Base-by-base conservation (phyloP, 2,329 filamentous ascomycete species). In the Fusarium transvaalense region DNA sequence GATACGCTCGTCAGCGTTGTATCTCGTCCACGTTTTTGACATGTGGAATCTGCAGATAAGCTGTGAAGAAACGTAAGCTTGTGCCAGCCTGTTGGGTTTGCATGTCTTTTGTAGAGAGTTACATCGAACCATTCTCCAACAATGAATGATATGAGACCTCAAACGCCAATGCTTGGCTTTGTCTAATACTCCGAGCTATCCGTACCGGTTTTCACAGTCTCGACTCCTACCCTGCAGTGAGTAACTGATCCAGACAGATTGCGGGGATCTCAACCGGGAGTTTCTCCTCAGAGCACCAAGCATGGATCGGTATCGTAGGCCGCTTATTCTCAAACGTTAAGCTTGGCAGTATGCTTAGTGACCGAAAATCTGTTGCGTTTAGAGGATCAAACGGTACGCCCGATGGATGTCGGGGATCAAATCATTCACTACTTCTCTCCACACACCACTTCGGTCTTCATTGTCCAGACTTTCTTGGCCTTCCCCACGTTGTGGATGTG, bases 371-470 rank as follows among this genome's bases (percentile, higher is more conserved):
- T 42, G 10, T 19, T 27, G 10, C 25, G 27, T 19, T 37, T 32
- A 27, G 17, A 27, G 23, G 29, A 42, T 27, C 25, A 27, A 31
- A 32, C 21, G 15, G 31, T 19, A 64, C 29, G 23, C 29, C 63
- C 58, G 47, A 58, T 34, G 19, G 19, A 14, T 23, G 47, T 48
- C 53, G 53, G 52, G 34, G 5, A 47, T 32, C 23, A 15, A 43
- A 17, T 19, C 14, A 10, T 13, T 17, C 13, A 31, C 12, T 25
- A 35, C 34, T 13, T 19, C 42, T 45, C 29, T n/a, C 8, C 27
- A 31, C 65, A 56, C 66, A 58, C 61, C 48, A 63, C n/a, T 46
- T 64, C 57, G 64, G 57, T 42, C 52, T 45, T 66, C 61, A 45
- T 63, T 70, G 57, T 56, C 66, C 65, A 64, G 60, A 15, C 31